Base-by-base conservation (phyloP, 352 stramenopile species). In the Phytophthora sp. region DNA sequence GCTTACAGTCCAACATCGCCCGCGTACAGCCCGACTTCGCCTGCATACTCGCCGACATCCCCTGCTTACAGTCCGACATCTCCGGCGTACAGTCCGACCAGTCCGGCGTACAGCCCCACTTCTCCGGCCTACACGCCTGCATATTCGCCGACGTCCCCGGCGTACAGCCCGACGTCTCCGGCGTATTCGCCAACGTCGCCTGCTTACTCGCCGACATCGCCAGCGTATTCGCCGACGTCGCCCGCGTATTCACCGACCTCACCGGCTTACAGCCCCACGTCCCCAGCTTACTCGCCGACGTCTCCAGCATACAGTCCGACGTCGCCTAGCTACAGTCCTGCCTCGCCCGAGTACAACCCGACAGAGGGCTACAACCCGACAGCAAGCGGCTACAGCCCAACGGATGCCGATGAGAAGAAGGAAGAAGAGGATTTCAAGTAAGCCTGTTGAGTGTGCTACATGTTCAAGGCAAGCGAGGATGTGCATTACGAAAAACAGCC, bases 91-190 rank as follows among this genome's bases (percentile, higher is more conserved):
- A 94, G 74, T 24, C 95, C 96, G 18, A 97, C 90, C 8, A 91
- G 74, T 20, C 90, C 94, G 16, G 92, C 91, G n/a, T 89, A 89
- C 68, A 78, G 56, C 12, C 79, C 79, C n/a, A 90, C 82, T 16
- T 82, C 68, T 35, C 94, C 95, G n/a, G 91, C 90, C 0, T 98
- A 98, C 67, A 84, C 57, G 7, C 89, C 93, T 18, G 90, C 89
- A 13, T 86, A 89, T 69, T 84, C 57, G 38, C 88, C 83, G 29
- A 87, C 86, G 44, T 81, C 66, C 0, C 82, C 82, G 24, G 81
- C 82, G 7, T 90, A 89, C 60, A 74, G 62, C 6, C 86, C 85
- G 26, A 91, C 83, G 24, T 85, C 85, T 50, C 80, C 78, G 16
- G 79, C 80, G 5, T 93, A 90, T 71, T 80, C 61, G 6, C 87